These are phyloP conservation scores for Microbotryum intermedium DNA, from an alignment of 1,284 basidiomycete genomes.

Conservation along the genomic window DNA sequence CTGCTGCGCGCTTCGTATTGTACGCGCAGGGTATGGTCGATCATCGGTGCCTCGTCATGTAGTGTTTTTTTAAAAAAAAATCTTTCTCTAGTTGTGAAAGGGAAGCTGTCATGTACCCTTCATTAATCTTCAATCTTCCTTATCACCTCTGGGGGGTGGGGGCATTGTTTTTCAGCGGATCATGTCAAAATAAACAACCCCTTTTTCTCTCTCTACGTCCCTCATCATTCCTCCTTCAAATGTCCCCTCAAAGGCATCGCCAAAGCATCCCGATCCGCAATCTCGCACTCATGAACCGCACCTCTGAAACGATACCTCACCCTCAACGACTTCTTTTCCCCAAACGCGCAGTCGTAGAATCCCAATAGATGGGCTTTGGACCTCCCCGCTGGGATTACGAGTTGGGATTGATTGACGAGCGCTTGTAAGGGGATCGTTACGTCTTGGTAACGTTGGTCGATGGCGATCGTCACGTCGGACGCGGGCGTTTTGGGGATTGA, in stretches of 20 bases:
- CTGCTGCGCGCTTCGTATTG: too few relatives aligned
- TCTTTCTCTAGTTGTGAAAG: too few relatives aligned
- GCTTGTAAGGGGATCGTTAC: conserved; percentile 74
- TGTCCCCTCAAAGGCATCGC: conserved; percentile 58
- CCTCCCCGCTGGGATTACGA: conserved; percentile 67
- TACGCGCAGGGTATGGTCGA: too few relatives aligned
- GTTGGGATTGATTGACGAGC: conserved; percentile 63
- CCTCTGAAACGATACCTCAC: conserved; percentile 71
- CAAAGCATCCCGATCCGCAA: conserved; percentile 60
- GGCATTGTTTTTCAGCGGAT: too few relatives aligned
- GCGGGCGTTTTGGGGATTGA: conserved; percentile 46
- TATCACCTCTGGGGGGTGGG: too few relatives aligned
- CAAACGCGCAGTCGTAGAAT: conserved; percentile 46
- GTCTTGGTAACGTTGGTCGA: conserved; percentile 40
- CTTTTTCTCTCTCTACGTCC: too few relatives aligned
- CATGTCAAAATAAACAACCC: too few relatives aligned
- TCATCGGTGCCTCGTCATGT: too few relatives aligned
- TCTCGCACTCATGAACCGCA: conserved; percentile 61
- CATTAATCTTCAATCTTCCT: too few relatives aligned
- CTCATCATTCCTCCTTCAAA: conserved; percentile 6
- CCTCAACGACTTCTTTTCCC: conserved; percentile 55
- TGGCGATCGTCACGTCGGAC: conserved; percentile 36
- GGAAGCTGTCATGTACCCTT: too few relatives aligned
- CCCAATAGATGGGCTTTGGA: conserved; percentile 42
- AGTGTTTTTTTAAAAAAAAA: too few relatives aligned